Evolutionary conservation across 257 asterid species (phyloP), one percentile per base, ranked within the genome.

Genomic region (Solanum sejunctum): DNA sequence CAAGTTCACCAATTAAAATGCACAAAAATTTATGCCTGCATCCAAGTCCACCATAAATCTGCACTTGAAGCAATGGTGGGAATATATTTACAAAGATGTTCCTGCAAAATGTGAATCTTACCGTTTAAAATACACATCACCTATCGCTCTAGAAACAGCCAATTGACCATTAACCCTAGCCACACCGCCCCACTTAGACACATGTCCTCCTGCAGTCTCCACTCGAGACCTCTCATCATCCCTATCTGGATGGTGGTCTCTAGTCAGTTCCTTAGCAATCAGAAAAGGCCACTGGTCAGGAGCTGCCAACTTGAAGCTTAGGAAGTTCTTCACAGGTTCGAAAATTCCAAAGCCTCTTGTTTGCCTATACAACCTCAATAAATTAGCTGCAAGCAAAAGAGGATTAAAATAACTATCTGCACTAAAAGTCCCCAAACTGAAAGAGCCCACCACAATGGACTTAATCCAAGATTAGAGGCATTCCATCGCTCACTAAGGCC

Each of bases 241-340:
- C 86, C 98, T 91, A 87, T 96, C 98, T 61, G 97, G 99, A 89
- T 95, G 99, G 91, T 96, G 99, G 89, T 96, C 99, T 78, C 90
- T 86, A 84, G 99, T 96, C 90, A 96, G 90, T 86, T 95, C 97
- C 92, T 92, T 96, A 57, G 99, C 92, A 83, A 89, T 89, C 87
- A 95, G 86, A 86, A 86, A 88, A 55, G 87, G 84, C 96, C 96
- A 93, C 79, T 98, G 95, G 80, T 91, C 87, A 83, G 98, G 91
- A 85, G 94, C 93, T 87, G 92, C 92, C 85, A 88, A 70, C 89
- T 92, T 94, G 79, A 94, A 88, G 84, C 89, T 91, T 82, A 83
- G 89, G 66, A 90, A 93, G 85, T 91, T 95, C 88, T 90, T 92
- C 39, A 90, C 79, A 66, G 91, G 89, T 63, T 93, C 84, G 84